phyloP scores from a whole-genome alignment of 2,329 filamentous ascomycete genomes.

The Nemania sp. region DNA sequence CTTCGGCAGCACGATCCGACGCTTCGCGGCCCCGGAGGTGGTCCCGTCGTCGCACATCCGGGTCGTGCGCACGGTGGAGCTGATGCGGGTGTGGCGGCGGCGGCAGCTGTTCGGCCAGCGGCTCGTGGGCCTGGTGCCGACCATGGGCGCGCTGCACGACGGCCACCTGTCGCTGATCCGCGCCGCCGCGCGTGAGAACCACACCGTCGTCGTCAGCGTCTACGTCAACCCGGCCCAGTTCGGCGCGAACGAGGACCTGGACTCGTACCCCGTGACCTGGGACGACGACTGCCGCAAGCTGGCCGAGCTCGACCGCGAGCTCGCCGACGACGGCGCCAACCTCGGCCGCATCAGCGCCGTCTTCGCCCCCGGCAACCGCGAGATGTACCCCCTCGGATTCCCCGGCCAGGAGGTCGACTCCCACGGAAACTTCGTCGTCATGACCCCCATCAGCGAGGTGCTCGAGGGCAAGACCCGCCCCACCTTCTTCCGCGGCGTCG shows the following conservation, averaged over 20 bases:
- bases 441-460: conserved; percentile 79
- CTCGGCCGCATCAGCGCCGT: conserved; percentile 76
- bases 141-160: conserved; percentile 95
- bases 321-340: conserved; percentile 63
- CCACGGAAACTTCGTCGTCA: conserved; percentile 85
- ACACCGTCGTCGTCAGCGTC: conserved; percentile 85
- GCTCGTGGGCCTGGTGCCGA: conserved; percentile 86
- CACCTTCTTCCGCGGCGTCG: conserved; percentile 95
- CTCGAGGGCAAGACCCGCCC: conserved; percentile 85
- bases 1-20: conserved; percentile 22
- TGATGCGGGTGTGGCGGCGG: conserved; percentile 70
- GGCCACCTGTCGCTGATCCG: conserved; percentile 88
- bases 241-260: conserved; percentile 82
- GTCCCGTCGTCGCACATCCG: conserved; percentile 64
- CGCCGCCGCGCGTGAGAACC: conserved; percentile 79
- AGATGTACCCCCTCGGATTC: conserved; percentile 86
- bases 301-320: conserved; percentile 67
- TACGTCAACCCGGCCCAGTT: conserved; percentile 99
- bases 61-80: conserved; percentile 74
- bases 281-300: conserved; percentile 72
- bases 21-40: conserved; percentile 45
- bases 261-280: conserved; percentile 90
- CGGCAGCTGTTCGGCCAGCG: conserved; percentile 68
- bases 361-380: conserved; percentile 79
- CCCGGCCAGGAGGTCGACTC: conserved; percentile 73